phyloP scores from a whole-genome alignment of 306 rosid species.

The Begonia masoniana region DNA sequence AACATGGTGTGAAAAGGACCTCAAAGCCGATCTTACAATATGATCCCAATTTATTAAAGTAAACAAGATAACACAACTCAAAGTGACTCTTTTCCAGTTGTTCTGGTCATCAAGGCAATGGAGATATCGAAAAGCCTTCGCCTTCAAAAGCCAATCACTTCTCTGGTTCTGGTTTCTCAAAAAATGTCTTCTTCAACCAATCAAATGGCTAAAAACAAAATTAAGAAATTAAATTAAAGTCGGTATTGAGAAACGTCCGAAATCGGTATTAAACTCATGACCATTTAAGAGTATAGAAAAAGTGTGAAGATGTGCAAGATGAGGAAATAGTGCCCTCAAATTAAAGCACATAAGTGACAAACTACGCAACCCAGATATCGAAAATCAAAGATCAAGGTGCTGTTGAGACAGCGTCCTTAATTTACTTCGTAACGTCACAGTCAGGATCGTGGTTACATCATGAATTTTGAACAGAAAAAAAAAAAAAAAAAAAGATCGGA shows the following conservation, averaged over 20 bases:
- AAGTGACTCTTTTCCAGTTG: constrained; percentile 2
- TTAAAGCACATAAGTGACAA: too few relatives aligned
- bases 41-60: constrained; percentile 7
- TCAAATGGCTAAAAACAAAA: constrained; percentile 51
- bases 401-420: too few relatives aligned
- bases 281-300: too few relatives aligned
- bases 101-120: constrained; percentile 1
- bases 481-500: background rate
- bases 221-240: background rate
- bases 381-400: too few relatives aligned
- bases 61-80: constrained; percentile 7
- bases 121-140: background rate
- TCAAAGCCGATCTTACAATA: background rate
- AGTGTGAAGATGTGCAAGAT: too few relatives aligned
- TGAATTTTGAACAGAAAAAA: background rate
- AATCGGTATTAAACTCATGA: too few relatives aligned
- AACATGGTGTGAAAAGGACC: background rate
- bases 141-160: background rate
- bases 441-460: too few relatives aligned
- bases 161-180: constrained; percentile 61
- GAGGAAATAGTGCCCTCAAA: too few relatives aligned
- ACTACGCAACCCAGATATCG: too few relatives aligned
- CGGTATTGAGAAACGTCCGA: too few relatives aligned
- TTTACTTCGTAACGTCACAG: too few relatives aligned
- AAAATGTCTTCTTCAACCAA: constrained; percentile 72